A percentile compares a stretch with the other conserved stretches of the same genome.
phyloP scores from a whole-genome alignment of 2,329 filamentous ascomycete genomes.

The Ophiostoma ips region DNA sequence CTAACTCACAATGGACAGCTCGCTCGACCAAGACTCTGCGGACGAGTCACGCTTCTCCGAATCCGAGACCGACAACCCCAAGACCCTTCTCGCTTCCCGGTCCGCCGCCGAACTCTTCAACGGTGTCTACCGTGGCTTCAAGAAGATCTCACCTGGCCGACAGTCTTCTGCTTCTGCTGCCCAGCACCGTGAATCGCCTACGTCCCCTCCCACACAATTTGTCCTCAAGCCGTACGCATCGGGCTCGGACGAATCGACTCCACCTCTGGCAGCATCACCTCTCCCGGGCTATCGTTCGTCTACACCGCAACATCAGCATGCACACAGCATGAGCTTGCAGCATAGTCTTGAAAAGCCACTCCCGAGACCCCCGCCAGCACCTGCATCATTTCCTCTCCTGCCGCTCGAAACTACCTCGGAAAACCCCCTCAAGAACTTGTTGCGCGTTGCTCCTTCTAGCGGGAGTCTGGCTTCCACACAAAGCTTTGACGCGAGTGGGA shows the following conservation, averaged over 20 bases:
- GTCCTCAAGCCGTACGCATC: conserved; percentile 22
- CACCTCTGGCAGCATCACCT: conserved; percentile 18
- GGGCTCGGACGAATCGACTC: conserved; percentile 8
- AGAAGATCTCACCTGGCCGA: conserved; percentile 30
- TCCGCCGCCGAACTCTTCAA: conserved; percentile 35
- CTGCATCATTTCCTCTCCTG: conserved; percentile 12
- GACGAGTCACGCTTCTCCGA: conserved; percentile 30
- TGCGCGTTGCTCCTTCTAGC: conserved; percentile 10
- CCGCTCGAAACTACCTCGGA: conserved; percentile 19
- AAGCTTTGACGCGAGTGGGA: conserved; percentile 21
- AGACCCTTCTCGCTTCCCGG: conserved; percentile 20
- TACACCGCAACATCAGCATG: conserved; percentile 30
- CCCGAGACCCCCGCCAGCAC: conserved; percentile 33
- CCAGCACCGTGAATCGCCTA: conserved; percentile 2
- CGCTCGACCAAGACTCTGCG: conserved; percentile 19
- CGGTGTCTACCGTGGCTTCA: conserved; percentile 38
- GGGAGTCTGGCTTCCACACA: conserved; percentile 18
- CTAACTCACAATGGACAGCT: conserved; percentile 21
- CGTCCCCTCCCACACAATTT: conserved; percentile 14
- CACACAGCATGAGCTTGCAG: conserved; percentile 38
- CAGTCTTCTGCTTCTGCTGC: conserved; percentile 31
- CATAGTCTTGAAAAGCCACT: conserved; percentile 44
- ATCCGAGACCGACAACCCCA: conserved; percentile 29
- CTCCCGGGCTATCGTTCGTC: conserved; percentile 13
- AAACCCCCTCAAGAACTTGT: conserved; percentile 18